Percentiles rank a stretch among this genome's conserved stretches.
phyloP scores from a whole-genome alignment of 208 protist species.

The Trypanosomatidae sp. region DNA sequence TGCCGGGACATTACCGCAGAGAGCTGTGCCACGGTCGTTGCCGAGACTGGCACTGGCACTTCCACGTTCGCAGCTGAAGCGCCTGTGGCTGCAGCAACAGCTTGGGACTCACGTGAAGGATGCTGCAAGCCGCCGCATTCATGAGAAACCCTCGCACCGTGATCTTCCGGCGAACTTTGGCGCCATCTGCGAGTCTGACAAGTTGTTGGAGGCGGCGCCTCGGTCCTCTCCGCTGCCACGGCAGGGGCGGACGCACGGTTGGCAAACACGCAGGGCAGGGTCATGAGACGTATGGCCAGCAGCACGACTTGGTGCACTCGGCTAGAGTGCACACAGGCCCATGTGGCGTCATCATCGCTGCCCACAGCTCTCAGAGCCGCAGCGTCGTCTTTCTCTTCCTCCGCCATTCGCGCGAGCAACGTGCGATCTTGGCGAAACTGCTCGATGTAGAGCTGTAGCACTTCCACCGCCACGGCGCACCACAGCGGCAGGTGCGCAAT shows the following conservation, averaged over 20 bases:
- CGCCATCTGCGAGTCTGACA: not conserved
- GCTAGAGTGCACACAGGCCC: not conserved
- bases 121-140: not conserved
- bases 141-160: not conserved
- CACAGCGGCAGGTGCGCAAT: constrained; percentile 23
- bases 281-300: constrained; percentile 19
- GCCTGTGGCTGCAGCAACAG: not conserved
- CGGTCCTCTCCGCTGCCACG: not conserved
- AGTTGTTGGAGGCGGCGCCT: not conserved
- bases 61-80: not conserved
- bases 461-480: constrained; percentile 20
- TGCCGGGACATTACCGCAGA: constrained; percentile 22
- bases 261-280: constrained; percentile 10
- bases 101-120: not conserved
- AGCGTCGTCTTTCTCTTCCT: not conserved
- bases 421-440: not conserved
- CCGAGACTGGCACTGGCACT: not conserved
- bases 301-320: constrained; percentile 18
- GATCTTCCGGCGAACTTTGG: not conserved
- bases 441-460: constrained; percentile 15
- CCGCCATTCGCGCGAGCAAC: not conserved
- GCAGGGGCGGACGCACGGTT: not conserved
- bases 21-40: not conserved
- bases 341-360: not conserved
- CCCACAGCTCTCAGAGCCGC: not conserved